phyloP scores from a whole-genome alignment of 176 grass and related monocot species.

The Hyparrhenia diplandra region DNA sequence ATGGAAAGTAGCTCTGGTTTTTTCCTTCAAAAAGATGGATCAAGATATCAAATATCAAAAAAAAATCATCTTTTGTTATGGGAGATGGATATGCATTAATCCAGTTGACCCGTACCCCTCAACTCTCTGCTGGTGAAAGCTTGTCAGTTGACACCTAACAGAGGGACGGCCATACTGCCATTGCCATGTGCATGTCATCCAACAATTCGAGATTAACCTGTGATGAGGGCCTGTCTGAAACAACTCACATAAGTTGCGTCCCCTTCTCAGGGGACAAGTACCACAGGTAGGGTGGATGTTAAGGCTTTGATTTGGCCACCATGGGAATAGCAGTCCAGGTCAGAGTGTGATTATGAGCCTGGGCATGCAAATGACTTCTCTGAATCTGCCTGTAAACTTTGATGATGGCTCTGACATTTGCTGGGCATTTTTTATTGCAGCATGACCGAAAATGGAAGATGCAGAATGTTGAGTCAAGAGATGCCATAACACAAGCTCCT shows the following conservation, averaged over 20 bases:
- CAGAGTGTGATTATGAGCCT: background rate
- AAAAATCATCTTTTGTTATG: background rate
- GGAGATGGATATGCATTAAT: background rate
- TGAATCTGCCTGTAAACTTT: background rate
- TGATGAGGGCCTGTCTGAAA: too few species aligned
- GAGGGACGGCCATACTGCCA: background rate
- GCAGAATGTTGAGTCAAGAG: too few species aligned
- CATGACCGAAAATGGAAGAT: too few species aligned
- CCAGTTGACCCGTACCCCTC: background rate
- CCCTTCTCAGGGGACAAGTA: too few species aligned
- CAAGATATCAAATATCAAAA: background rate
- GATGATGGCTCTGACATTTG: background rate
- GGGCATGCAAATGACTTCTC: background rate
- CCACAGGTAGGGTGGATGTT: too few species aligned
- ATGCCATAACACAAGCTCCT: too few species aligned
- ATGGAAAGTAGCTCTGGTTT: background rate
- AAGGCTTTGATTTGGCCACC: too few species aligned
- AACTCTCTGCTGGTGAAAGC: background rate
- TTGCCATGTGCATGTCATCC: too few species aligned
- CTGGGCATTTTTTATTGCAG: too few species aligned
- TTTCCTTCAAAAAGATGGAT: background rate
- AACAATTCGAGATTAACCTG: too few species aligned
- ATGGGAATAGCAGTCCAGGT: background rate
- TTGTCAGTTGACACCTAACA: background rate
- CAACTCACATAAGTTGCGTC: too few species aligned